phyloP scores from a whole-genome alignment of 2,329 filamentous ascomycete genomes.

The Penicillium sp. region DNA sequence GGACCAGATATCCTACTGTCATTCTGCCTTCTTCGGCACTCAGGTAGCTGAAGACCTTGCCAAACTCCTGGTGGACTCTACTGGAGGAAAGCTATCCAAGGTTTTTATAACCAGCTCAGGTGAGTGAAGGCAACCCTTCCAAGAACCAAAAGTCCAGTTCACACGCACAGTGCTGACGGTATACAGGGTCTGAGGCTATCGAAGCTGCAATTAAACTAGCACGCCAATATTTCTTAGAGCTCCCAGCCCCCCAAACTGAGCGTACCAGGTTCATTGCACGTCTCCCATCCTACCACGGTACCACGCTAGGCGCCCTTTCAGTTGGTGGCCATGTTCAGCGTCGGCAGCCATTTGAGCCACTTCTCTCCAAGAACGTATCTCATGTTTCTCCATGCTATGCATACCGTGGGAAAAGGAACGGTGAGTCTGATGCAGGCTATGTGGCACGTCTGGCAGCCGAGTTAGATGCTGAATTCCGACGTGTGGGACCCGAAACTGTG shows the following conservation, averaged over 20 bases:
- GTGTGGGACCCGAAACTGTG: constrained; percentile 62
- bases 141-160: not conserved
- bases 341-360: constrained; percentile 59
- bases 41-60: constrained; percentile 54
- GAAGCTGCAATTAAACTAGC: constrained; percentile 67
- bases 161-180: not conserved
- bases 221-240: constrained; percentile 64
- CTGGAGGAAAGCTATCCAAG: constrained; percentile 52
- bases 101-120: constrained; percentile 59
- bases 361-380: constrained; percentile 56
- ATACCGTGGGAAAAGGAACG: constrained; percentile 55
- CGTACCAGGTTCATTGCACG: constrained; percentile 63
- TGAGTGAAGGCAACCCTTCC: constrained; percentile 22
- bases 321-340: constrained; percentile 60
- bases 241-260: constrained; percentile 49
- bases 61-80: constrained; percentile 49
- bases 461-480: constrained; percentile 64
- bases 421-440: constrained; percentile 59
- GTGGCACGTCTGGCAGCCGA: constrained; percentile 60
- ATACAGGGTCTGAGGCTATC: constrained; percentile 62
- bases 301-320: constrained; percentile 63
- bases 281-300: constrained; percentile 67
- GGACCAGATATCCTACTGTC: constrained; percentile 57
- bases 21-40: constrained; percentile 58
- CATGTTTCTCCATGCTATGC: constrained; percentile 65